Evolutionary conservation across 129 eudicot species (phyloP).

Genomic region (Calendula officinalis): DNA sequence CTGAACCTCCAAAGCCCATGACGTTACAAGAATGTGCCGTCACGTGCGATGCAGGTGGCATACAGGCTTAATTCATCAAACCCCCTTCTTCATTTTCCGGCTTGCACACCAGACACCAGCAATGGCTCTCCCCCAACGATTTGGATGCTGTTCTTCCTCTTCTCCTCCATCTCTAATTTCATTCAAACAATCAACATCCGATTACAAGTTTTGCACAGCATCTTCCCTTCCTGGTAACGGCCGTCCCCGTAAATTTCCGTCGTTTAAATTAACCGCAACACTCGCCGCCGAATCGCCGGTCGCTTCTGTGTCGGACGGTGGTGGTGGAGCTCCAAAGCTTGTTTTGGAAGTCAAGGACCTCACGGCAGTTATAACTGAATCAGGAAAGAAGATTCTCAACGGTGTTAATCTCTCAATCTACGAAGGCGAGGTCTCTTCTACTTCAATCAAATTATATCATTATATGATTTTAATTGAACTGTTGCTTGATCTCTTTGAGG

Average conservation of each 20-base stretch:
- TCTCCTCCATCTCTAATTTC: slow-evolving; percentile 26
- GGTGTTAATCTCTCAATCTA: slow-evolving; percentile 83
- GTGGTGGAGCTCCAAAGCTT: slow-evolving; percentile 43
- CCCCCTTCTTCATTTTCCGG: no score
- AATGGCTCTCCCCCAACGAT: slow-evolving; percentile 58
- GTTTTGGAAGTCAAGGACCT: slow-evolving; percentile 79
- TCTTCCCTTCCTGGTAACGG: slow-evolving; percentile 26
- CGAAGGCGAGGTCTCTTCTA: slow-evolving; percentile 81
- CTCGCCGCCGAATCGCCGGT: slow-evolving; percentile 54
- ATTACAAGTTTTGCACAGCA: slow-evolving; percentile 6
- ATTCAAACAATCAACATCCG: slow-evolving; percentile 27
- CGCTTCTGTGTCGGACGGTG: slow-evolving; percentile 21
- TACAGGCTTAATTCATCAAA: no score
- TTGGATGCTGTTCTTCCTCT: slow-evolving; percentile 31
- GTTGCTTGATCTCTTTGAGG: background rate
- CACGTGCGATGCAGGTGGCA: no score
- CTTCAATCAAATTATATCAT: background rate
- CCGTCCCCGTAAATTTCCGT: slow-evolving; percentile 20
- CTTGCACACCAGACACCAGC: slow-evolving; percentile 7
- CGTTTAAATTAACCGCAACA: slow-evolving; percentile 37
- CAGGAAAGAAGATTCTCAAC: slow-evolving; percentile 65
- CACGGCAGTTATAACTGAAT: slow-evolving; percentile 70
- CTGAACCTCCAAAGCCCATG: no score
- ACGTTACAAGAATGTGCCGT: no score
- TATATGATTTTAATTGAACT: background rate